phyloP scores from a whole-genome alignment of 768 basidiomycete species.

The Ramaria sp. region DNA sequence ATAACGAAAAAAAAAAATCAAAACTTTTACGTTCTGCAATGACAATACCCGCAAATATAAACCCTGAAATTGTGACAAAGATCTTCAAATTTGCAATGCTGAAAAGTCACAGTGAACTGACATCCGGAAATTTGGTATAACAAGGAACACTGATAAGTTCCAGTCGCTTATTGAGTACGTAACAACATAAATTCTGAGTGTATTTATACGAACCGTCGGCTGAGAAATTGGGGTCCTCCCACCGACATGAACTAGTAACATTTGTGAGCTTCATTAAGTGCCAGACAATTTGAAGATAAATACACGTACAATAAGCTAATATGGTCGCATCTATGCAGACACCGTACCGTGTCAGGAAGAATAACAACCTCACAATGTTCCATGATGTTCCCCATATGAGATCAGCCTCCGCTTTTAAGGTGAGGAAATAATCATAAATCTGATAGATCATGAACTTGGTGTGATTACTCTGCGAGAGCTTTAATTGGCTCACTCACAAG shows the following conservation, averaged over 20 bases:
- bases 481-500: background rate
- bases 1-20: no score
- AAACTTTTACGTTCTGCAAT: slow-evolving; percentile 2
- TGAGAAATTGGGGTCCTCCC: background rate
- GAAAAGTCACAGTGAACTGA: no score
- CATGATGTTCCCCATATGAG: slow-evolving; percentile 17
- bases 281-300: background rate
- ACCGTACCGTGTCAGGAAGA: slow-evolving; percentile 19
- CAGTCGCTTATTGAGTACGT: no score
- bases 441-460: background rate
- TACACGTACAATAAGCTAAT: slow-evolving; percentile 3
- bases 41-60: background rate
- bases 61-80: background rate
- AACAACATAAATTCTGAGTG: background rate
- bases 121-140: background rate
- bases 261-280: background rate
- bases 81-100: no score
- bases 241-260: background rate
- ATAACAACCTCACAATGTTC: slow-evolving; percentile 17
- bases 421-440: slow-evolving; percentile 19
- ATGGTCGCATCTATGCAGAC: slow-evolving; percentile 15
- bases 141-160: background rate
- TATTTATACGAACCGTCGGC: background rate
- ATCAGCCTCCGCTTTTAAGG: slow-evolving; percentile 16
- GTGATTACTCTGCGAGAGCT: background rate